phyloP scores from a whole-genome alignment of 2,329 filamentous ascomycete genomes.

The Alternaria burnsii region DNA sequence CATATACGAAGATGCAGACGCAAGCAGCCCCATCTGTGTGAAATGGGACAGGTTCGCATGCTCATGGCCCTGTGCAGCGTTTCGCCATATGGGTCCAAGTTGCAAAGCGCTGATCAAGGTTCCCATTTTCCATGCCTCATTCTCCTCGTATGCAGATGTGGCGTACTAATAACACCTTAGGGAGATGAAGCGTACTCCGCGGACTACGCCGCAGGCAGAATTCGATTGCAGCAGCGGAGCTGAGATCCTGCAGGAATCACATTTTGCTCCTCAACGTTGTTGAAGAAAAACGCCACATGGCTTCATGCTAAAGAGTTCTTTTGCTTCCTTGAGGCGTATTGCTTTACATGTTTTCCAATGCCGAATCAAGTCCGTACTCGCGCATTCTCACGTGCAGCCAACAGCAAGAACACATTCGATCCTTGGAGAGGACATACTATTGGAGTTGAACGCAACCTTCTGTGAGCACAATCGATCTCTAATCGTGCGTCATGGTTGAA shows the following conservation, averaged over 20 bases:
- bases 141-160: not conserved
- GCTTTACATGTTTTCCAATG: not conserved
- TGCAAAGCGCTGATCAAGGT: not conserved
- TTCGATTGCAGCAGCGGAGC: not conserved
- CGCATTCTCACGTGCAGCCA: not conserved
- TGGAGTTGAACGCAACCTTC: not conserved
- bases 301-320: not conserved
- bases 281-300: not conserved
- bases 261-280: not conserved
- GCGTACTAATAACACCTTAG: not conserved
- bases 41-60: not conserved
- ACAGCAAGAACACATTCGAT: not conserved
- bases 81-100: not conserved
- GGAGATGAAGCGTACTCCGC: not conserved
- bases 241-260: not conserved
- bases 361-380: not conserved
- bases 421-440: not conserved
- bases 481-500: not conserved
- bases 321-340: not conserved
- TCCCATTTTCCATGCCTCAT: not conserved
- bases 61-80: not conserved
- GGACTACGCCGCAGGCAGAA: conserved; percentile 2
- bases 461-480: not conserved
- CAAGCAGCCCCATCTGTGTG: not conserved
- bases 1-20: conserved; percentile 10